Evolutionary conservation across 2,329 filamentous ascomycete genomes (phyloP).

Genomic region (Ophiostoma perfectum): DNA sequence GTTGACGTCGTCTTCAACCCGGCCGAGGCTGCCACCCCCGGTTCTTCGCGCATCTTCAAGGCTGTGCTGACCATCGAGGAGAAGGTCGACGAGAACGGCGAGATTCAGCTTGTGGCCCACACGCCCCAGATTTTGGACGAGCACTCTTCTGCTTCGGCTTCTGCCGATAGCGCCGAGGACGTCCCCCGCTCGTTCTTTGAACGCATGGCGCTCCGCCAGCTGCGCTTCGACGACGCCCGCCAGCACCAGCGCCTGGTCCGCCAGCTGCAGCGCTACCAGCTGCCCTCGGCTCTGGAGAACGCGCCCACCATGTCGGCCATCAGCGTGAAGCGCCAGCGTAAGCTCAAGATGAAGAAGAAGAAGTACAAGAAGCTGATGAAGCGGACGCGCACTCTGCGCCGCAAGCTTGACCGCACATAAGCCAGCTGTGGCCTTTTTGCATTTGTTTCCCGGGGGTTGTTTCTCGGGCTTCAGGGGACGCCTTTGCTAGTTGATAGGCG

Average conservation of each 20-base stretch:
- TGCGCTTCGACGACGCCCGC: conserved; percentile 50
- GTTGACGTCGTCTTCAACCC: conserved; percentile 32
- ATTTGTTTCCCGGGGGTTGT: not conserved
- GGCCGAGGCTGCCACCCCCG: conserved; percentile 31
- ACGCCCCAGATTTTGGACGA: conserved; percentile 45
- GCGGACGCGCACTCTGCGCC: conserved; percentile 78
- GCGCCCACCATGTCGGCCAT: conserved; percentile 64
- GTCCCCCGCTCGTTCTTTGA: conserved; percentile 57
- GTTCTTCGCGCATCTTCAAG: conserved; percentile 51
- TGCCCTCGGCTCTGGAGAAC: conserved; percentile 14
- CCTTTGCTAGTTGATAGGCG: no score
- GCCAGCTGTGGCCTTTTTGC: not conserved
- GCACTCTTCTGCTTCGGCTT: not conserved
- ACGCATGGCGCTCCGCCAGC: conserved; percentile 61
- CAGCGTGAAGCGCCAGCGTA: conserved; percentile 85
- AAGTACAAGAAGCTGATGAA: conserved; percentile 99
- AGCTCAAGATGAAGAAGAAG: conserved; percentile 99
- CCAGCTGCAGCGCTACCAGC: conserved; percentile 31
- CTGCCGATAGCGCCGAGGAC: not conserved
- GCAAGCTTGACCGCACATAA: conserved; percentile 54
- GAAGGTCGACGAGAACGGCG: conserved; percentile 54
- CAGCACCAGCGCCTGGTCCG: conserved; percentile 32
- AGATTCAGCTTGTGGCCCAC: conserved; percentile 56
- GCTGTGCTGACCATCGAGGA: conserved; percentile 64
- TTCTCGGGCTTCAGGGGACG: no score